Base-by-base conservation (phyloP, 2,329 filamentous ascomycete species). In the Trichoderma citrinoviride region DNA sequence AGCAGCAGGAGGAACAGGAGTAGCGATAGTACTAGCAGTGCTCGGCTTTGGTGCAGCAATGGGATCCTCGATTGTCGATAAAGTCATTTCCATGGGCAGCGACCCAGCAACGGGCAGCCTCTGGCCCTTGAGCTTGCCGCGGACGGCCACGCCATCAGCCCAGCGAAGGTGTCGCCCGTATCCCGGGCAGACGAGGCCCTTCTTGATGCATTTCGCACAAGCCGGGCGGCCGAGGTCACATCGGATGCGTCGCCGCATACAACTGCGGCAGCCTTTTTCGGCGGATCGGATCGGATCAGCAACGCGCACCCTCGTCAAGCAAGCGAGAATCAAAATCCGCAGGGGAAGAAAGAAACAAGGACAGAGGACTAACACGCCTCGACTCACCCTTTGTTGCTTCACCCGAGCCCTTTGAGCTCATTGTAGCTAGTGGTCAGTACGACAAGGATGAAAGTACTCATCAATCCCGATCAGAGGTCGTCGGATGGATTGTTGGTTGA, bases 191-290 rank as follows among this genome's bases (percentile, higher is more conserved):
- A 65, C 43, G 14, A 74, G 67, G 4, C 73, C 73, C 60, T 73
- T 73, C 40, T 71, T 73, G 12, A 64, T 63, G 64, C 73, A 75
- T 64, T 75, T 75, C 15, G 68, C 57, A 58, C 73, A 74, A 37
- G 54, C 64, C 21, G 73, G 73, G 14, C 55, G 66, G 21, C 55
- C 56, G 6, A 71, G 68, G 60, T 74, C 73, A 64, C 73, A 75
- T 17, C 67, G 67, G 57, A 75, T 75, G 47, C 73, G 73, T 37
- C 73, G 71, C 61, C 69, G 68, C 50, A 69, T 69, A 65, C 73
- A 75, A 15, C 68, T 70, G 44, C 69, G 68, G 46, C 73, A 74
- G 41, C 71, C 71, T 71, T 47, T 37, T 14, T 37, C 19, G 29
- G 33, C 33, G 5, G 33, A 37, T 37, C 33, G 33, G 12, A 37